Evolutionary conservation across 768 basidiomycete species (phyloP).

Genomic region (Leccinum obscurum): DNA sequence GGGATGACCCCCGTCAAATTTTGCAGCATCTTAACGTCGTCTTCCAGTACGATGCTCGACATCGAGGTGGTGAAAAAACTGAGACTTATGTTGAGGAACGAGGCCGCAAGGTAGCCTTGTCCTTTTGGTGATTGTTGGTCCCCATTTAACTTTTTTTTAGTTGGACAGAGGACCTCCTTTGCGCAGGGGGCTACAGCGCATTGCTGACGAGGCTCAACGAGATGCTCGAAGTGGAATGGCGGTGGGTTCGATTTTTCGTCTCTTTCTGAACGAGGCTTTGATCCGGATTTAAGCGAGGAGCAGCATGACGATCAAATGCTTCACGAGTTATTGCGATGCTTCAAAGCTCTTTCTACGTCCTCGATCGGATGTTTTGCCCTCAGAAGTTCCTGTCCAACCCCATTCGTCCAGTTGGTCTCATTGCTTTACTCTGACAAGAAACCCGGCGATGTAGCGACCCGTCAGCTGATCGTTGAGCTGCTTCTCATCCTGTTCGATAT

Average conservation of each 20-base stretch:
- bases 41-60: conserved; percentile 77
- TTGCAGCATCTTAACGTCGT: conserved; percentile 63
- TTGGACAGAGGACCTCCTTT: conserved; percentile 89
- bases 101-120: conserved; percentile 70
- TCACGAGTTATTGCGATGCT: conserved; percentile 88
- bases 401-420: conserved; percentile 79
- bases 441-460: conserved; percentile 88
- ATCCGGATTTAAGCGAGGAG: conserved; percentile 69
- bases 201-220: conserved; percentile 85
- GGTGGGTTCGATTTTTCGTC: conserved; percentile 50
- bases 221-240: conserved; percentile 94
- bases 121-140: not conserved
- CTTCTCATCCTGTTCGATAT: conserved; percentile 86
- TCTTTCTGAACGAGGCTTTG: conserved; percentile 3
- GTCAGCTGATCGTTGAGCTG: conserved; percentile 89
- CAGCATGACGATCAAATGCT: conserved; percentile 96
- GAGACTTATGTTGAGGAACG: conserved; percentile 83
- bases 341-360: conserved; percentile 91
- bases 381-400: conserved; percentile 84
- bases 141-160: conserved; percentile 38
- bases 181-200: conserved; percentile 81
- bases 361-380: conserved; percentile 88
- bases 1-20: conserved; percentile 64
- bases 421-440: conserved; percentile 97
- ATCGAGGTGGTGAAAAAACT: conserved; percentile 86